A percentile compares a stretch with the other conserved stretches of the same genome.
Evolutionary conservation across 2,329 filamentous ascomycete genomes (phyloP).

Genomic region (Blastomyces percursus): DNA sequence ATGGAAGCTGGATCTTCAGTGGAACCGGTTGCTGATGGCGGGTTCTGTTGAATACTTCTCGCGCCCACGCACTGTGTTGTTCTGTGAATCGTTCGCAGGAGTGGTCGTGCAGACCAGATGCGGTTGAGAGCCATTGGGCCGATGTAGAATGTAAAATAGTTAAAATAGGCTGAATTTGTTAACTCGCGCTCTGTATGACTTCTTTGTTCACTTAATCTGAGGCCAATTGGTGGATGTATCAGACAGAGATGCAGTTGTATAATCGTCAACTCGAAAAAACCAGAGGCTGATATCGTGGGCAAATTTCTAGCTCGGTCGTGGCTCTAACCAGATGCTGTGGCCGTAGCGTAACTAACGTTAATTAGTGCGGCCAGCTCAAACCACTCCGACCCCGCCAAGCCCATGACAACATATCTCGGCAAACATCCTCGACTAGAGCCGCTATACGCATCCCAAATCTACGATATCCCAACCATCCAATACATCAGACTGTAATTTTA

Average conservation of each 20-base stretch:
- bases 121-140: conserved; percentile 1
- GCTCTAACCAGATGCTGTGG: not conserved
- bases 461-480: not conserved
- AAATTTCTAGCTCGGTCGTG: not conserved
- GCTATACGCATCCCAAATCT: not conserved
- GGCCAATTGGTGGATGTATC: not conserved
- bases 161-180: not conserved
- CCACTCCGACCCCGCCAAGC: not conserved
- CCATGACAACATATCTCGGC: not conserved
- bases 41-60: not conserved
- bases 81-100: conserved; percentile 13
- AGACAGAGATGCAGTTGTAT: not conserved
- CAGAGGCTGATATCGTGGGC: not conserved
- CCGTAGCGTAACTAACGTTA: not conserved
- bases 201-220: not conserved
- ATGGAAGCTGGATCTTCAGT: conserved; percentile 28
- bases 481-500: not conserved
- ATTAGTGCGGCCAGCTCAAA: not conserved
- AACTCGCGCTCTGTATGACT: not conserved
- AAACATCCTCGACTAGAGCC: not conserved
- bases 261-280: not conserved
- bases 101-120: conserved; percentile 11
- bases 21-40: conserved; percentile 17
- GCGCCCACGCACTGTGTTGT: conserved; percentile 3
- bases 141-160: not conserved